Base-by-base conservation (phyloP, 257 asterid species). In the Jacaranda mimosifolia region DNA sequence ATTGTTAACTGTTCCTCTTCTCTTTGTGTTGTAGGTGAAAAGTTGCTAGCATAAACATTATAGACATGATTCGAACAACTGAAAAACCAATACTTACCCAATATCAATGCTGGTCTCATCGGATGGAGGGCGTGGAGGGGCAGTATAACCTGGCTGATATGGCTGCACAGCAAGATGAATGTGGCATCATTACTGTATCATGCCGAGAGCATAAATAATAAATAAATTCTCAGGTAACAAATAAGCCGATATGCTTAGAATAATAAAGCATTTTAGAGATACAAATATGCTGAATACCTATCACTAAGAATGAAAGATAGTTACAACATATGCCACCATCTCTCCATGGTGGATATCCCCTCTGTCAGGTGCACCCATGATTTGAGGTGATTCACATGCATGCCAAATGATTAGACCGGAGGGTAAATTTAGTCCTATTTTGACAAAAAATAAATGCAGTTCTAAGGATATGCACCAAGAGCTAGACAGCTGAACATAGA, bases 91-190 rank as follows among this genome's bases (percentile, higher is more conserved):
- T 74, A 42, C 87, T 79, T 80, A 92, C 99, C 98, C 97, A 66
- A 96, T 87, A 84, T 93, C 97, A 52, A 96, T 89, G 62, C 78
- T 78, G 42, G 96, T 86, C 85, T 96, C 99, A 63, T 83, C 97
- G 3, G 92, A 81, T 63, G 87, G 89, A 78, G 95, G 91, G 48
- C 90, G 90, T 65, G 95, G 92, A 67, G 95, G 93, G 59, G 96
- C 99, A 19, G 91, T 91, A 83, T 91, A 96, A 76, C 93, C 96
- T 67, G 98, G 88, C 78, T 89, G 96, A 84, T 96, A 96, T 68
- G 88, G 83, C 99, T 96, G 93, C 87, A 85, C 14, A 73, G 74
- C 18, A 69, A 73, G 63, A 72, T 35, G 55, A 42, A 74, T 12
- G 63, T 73, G 35, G 63, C 39, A 71, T 51, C 81, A 77, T 19